Conservation (phyloP, 768 basidiomycete species). For the Boletus subcaerulescens region DNA sequence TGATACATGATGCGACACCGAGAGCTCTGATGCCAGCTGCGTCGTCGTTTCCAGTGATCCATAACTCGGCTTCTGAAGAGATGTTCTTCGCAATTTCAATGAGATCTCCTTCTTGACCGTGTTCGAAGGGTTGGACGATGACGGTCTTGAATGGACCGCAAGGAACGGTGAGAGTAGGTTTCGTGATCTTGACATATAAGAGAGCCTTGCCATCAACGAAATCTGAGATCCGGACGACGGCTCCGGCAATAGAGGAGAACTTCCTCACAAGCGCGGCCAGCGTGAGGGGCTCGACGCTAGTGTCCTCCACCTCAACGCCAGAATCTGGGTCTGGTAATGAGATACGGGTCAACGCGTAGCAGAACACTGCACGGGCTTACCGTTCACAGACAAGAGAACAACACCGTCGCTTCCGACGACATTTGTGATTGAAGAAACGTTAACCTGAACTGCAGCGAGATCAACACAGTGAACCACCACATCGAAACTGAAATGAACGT, state of each 20-base stretch:
- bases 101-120: conserved; percentile 26
- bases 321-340: conserved; percentile 13
- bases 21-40: conserved; percentile 30
- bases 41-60: conserved; percentile 31
- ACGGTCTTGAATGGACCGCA: conserved; percentile 24
- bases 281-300: conserved; percentile 13
- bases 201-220: conserved; percentile 10
- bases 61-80: conserved; percentile 25
- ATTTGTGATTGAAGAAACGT: conserved; percentile 23
- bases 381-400: conserved; percentile 20
- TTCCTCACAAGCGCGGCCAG: conserved; percentile 6
- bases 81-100: conserved; percentile 26
- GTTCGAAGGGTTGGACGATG: conserved; percentile 24
- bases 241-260: conserved; percentile 12
- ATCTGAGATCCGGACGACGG: conserved; percentile 11
- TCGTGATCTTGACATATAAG: conserved; percentile 13
- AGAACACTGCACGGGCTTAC: conserved; percentile 5
- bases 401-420: conserved; percentile 22
- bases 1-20: conserved; percentile 27
- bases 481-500: conserved; percentile 5
- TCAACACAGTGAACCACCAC: conserved; percentile 21
- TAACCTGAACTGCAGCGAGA: conserved; percentile 18
- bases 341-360: not conserved
- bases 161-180: conserved; percentile 13
- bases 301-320: conserved; percentile 12